Evolutionary conservation across 78 protist genomes (phyloP), one percentile per base, ranked within the genome.

Genomic region (Cavenderia fasciculata): DNA sequence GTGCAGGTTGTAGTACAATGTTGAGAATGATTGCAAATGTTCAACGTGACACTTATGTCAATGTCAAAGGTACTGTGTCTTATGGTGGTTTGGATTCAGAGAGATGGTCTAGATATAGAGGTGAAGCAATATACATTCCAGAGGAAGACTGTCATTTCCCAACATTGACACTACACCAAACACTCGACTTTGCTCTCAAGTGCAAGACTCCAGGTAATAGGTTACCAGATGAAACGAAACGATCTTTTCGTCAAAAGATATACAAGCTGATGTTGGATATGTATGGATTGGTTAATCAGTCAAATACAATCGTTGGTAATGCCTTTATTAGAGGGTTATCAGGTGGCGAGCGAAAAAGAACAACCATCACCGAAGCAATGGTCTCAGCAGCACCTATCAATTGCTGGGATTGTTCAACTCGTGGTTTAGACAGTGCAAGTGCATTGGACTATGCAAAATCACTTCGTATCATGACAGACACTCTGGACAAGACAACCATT

Each of bases 111-210:
- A 59, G 12, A 72, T 74, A 65, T 61, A 27, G 75, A 29, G 84
- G 92, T 51, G 92, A 86, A 65, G 51, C 85, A 0, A 51, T 86
- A 41, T 86, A 86, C 43, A 72, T 74, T 2, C 85, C 86, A 12
- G 93, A 87, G 12, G 93, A 87, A 74, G 93, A 87, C 63, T 33
- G 46, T 27, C 93, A 87, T 36, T 61, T 59, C 52, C 92, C 92
- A 44, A 86, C 85, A 12, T 23, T 86, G 2, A 72, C 92, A 14
- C 63, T 86, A 5, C 6, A 41, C 0, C 72, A 86, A 65, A 86
- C 92, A 3, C 51, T 86, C 0, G 92, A 86, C 52, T 86, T 86
- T 31, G 68, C 92, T 52, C 29, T 86, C 1, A 86, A 86, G 43
- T 65, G 56, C 19, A 86, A 86, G 19, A 86, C 92, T 1, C 92